Evolutionary conservation across 176 grass and related monocot genomes (phyloP).

Genomic region (Ensete glaucum): DNA sequence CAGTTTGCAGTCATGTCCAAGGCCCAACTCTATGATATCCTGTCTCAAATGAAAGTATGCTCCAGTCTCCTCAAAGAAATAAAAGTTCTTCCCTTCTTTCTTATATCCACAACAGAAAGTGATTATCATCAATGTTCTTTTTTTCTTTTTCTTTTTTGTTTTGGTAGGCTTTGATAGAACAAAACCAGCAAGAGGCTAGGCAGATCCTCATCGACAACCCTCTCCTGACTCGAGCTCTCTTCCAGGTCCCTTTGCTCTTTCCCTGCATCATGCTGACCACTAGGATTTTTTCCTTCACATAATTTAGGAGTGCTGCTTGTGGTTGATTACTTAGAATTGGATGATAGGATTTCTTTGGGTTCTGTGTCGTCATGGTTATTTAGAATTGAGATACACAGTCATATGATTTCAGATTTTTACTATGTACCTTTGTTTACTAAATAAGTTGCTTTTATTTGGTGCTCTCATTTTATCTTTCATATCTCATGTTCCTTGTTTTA

Average conservation of each 20-base stretch:
- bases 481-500: not conserved
- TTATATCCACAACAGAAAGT: not conserved
- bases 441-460: not conserved
- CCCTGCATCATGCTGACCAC: not conserved
- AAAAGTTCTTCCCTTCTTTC: not conserved
- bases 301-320: not conserved
- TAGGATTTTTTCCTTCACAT: not conserved
- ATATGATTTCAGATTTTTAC: not conserved
- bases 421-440: not conserved
- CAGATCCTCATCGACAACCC: constrained; percentile 89
- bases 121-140: not conserved
- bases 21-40: constrained; percentile 76
- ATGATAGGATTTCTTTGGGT: not conserved
- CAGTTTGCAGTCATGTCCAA: constrained; percentile 69
- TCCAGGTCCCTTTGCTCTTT: constrained; percentile 34
- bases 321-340: not conserved
- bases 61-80: not conserved
- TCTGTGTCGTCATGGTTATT: not conserved
- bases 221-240: constrained; percentile 71
- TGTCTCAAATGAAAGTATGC: constrained; percentile 78
- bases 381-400: not conserved
- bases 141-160: not conserved
- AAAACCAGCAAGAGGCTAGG: constrained; percentile 74
- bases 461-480: not conserved
- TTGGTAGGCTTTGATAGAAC: constrained; percentile 56